Conservation (phyloP, 129 eudicot species). For the Ambrosia artemisiifolia region DNA sequence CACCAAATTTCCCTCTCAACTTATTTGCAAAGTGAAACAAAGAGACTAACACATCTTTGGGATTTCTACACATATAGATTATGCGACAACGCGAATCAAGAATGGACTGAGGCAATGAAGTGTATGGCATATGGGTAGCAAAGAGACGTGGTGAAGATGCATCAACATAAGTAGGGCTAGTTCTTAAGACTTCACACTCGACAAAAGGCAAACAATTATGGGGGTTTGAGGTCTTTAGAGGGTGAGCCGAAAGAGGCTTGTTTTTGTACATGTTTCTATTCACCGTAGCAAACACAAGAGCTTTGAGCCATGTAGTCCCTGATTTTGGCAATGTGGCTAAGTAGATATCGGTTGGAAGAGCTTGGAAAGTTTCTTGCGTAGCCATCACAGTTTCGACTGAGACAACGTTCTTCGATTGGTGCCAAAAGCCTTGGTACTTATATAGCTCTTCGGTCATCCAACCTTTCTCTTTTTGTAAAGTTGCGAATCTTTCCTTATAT, state of each 20-base stretch:
- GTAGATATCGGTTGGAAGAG: slow-evolving; percentile 28
- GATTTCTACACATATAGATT: slow-evolving; percentile 48
- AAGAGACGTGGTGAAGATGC: slow-evolving; percentile 13
- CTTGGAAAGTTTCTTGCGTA: slow-evolving; percentile 25
- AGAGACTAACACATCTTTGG: slow-evolving; percentile 55
- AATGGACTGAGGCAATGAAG: slow-evolving; percentile 36
- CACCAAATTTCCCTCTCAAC: slow-evolving; percentile 7
- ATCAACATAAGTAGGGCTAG: slow-evolving; percentile 2
- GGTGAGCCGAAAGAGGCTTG: slow-evolving; percentile 24
- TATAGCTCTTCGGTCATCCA: slow-evolving; percentile 28
- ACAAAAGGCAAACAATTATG: slow-evolving; percentile 31
- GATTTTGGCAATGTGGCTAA: slow-evolving; percentile 32
- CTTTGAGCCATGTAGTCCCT: slow-evolving; percentile 51
- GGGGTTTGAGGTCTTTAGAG: slow-evolving; percentile 29
- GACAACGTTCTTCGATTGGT: slow-evolving; percentile 5
- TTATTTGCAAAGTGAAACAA: slow-evolving; percentile 44
- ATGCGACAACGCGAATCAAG: slow-evolving; percentile 27
- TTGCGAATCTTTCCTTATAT: slow-evolving; percentile 17
- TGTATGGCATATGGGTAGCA: slow-evolving; percentile 34
- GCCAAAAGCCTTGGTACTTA: slow-evolving; percentile 44
- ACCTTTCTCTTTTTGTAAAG: slow-evolving; percentile 32
- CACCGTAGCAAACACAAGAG: slow-evolving; percentile 31
- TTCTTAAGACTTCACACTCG: slow-evolving; percentile 27
- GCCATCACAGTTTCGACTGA: slow-evolving; percentile 24
- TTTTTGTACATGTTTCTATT: slow-evolving; percentile 7